These are phyloP conservation scores for Cryphonectria japonica DNA, from an alignment of 2,329 filamentous ascomycete genomes.

Conservation along the genomic window DNA sequence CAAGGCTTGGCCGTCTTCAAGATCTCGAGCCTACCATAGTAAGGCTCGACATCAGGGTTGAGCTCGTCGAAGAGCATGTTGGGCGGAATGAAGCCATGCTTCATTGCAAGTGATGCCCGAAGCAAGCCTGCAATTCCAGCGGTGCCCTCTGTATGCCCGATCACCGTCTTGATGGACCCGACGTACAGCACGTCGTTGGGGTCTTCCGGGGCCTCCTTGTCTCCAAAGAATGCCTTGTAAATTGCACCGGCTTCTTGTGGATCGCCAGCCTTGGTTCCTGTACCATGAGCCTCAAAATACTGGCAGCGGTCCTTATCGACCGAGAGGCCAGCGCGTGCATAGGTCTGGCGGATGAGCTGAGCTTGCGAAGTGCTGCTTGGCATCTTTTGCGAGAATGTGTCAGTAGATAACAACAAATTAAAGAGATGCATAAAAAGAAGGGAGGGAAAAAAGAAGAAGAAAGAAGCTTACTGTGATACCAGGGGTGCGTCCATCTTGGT, in stretches of 20 bases:
- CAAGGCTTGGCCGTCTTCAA: conserved; percentile 48
- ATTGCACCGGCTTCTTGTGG: conserved; percentile 43
- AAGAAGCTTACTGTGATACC: conserved; percentile 36
- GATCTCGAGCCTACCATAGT: conserved; percentile 28
- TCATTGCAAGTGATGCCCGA: conserved; percentile 35
- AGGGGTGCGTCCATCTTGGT: conserved; percentile 49
- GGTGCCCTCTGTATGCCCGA: conserved; percentile 34
- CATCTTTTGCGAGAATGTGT: conserved; percentile 18
- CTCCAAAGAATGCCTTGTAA: conserved; percentile 35
- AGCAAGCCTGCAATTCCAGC: conserved; percentile 35
- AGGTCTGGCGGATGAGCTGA: conserved; percentile 44
- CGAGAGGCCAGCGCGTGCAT: conserved; percentile 45
- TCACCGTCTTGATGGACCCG: conserved; percentile 34
- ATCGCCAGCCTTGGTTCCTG: conserved; percentile 31
- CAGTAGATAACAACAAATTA: no score
- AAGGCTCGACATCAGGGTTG: conserved; percentile 26
- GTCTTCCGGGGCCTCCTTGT: conserved; percentile 25
- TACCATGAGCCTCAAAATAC: conserved; percentile 35
- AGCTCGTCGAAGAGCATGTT: conserved; percentile 34
- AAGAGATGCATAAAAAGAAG: no score
- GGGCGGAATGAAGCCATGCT: conserved; percentile 33
- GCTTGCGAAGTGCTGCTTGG: conserved; percentile 46
- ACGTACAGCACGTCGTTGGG: conserved; percentile 31
- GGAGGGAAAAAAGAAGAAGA: no score
- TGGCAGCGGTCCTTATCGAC: conserved; percentile 36